Evolutionary conservation across 164 flowering plant species (phyloP), one percentile per base, ranked within the genome.

Genomic region (Taxillus chinensis): DNA sequence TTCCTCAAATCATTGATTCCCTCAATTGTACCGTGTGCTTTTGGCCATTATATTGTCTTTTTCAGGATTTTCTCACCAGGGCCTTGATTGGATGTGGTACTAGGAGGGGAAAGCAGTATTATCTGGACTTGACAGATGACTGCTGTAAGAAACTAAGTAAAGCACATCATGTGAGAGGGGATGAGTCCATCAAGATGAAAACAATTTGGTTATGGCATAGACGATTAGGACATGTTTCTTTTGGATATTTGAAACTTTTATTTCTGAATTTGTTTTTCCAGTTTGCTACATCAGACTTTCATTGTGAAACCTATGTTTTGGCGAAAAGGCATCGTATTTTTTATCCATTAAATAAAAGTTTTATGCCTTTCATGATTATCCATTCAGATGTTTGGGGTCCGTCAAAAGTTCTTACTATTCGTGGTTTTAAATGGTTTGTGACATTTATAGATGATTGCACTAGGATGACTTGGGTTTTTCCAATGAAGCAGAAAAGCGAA

Each of bases 361-460:
- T 8, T 5, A 8, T 43, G 8, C 45, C 45, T 43, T 43, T 43
- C 8, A 43, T 43, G 45, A 43, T 43, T 43, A 8, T 43, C 8
- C 45, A 43, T 53, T 53, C 27, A 8, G 55, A 53, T 53, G 55
- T 53, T 4, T 53, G 55, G 55, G 55, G 55, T 53, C 55, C 55
- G 5, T 5, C 55, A 14, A 53, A 5, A 12, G 13, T 53, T 53
- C 5, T 13, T 53, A 5, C 55, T 53, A 5, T 53, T 4, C 5
- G 13, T 53, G 55, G 55, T 14, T 5, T 13, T 5, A 5, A 13
- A 5, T 53, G 55, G 55, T 53, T 53, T 53, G 55, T 53, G 5
- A 5, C 55, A 17, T 53, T 53, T 53, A 53, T 53, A 5, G 55
- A 53, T 53, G 55, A 53, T 53, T 12, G 13, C 27, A 53, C 55